Evolutionary conservation across 345 rosid species (phyloP), one percentile per base, ranked within the genome.

Genomic region (Populus euphratica): DNA sequence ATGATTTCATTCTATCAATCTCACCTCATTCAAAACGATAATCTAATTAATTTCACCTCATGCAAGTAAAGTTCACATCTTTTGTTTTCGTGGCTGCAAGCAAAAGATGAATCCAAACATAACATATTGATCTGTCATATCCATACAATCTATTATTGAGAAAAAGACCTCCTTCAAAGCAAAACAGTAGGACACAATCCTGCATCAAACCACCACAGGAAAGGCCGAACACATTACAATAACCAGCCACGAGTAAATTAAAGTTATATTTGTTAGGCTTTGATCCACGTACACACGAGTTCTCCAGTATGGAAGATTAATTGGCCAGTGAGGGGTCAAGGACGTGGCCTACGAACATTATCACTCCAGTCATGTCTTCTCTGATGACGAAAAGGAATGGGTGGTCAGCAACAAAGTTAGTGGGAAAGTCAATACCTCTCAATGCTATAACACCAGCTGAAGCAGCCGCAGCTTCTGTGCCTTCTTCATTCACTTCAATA

Each of bases 381-480:
- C 86, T 86, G 25, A 91, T 83, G 74, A 92, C 27, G 83, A 90
- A 88, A 50, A 92, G 52, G 79, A 90, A 92, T 14, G 92, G 94
- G 75, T 92, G 92, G 78, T 92, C 96, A 11, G 94, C 96, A 14
- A 90, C 89, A 80, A 90, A 92, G 73, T 92, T 67, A 1, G 79
- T 79, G 56, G 56, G 66, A 61, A 20, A 6, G 67, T 0, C 11
- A 49, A 76, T 0, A 18, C 35, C 0, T 43, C 83, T 83, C 17
- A 78, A 52, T 1, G 0, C 12, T 56, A 81, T 41, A 71, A 84
- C 83, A 75, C 77, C 90, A 70, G 86, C 89, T 75, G 91, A 81
- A 62, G 87, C 88, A 71, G 92, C 90, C 20, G 90, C 93, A 73
- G 93, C 94, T 83, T 92, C 94, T 4, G 94, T 92, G 63, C 97